Evolutionary conservation across 2,329 filamentous ascomycete genomes (phyloP), one percentile per base, ranked within the genome.

Genomic region (Neophaeococcomyces aloes): DNA sequence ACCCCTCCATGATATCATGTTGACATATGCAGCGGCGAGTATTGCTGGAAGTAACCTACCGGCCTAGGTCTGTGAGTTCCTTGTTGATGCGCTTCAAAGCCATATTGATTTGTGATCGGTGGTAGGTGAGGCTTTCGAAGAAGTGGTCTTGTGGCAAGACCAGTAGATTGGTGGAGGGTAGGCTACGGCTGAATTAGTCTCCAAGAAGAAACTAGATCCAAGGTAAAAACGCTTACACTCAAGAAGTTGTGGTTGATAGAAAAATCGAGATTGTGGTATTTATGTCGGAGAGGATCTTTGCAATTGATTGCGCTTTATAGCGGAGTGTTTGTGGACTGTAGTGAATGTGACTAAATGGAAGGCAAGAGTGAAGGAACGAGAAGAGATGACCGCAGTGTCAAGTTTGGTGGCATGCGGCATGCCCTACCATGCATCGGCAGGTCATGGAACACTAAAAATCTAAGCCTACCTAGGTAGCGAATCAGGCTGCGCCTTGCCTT

Each of bases 61-160:
- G 68, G 57, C 67, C 68, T 51, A 71, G 64, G 53, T 71, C 68
- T 63, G 65, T 65, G 56, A 71, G 66, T 66, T 71, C 68, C 61
- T 71, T 71, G 63, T 70, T 70, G 61, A 71, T 71, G 58, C 68
- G 62, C 66, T 71, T 71, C 48, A 70, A 64, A 61, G 68, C 68
- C 68, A 71, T 71, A 47, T 54, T 55, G 57, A 57, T 44, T 42
- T 42, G 45, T 47, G 34, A 38, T 31, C 42, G 38, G 34, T 46
- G 29, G 31, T 42, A 41, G 14, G 17, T 31, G 31, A 41, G 38
- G 44, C 38, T 25, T 25, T 35, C 21, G 39, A 29, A 32, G 39
- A 39, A 29, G 21, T 27, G 39, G 29, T 43, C 36, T 37, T 42
- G 47, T 38, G 42, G 33, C 44, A 50, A 31, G 30, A 44, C 47